Evolutionary conservation across 441 rosid genomes (phyloP).

Genomic region (Syzygium syzygioides): DNA sequence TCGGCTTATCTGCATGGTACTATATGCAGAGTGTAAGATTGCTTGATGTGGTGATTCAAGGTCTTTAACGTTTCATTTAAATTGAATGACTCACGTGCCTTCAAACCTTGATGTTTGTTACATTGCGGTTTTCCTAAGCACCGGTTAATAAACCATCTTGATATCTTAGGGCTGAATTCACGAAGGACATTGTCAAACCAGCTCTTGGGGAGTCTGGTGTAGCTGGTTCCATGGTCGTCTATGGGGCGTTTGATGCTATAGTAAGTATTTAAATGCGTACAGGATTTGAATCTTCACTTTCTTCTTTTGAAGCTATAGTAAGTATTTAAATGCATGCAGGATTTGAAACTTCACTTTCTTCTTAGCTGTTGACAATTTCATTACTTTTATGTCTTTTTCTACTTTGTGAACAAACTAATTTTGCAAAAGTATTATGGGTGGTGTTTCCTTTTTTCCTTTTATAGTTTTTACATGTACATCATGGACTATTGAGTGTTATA

Average conservation of each 20-base stretch:
- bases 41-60: background rate
- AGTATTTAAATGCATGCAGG: constrained; percentile 19
- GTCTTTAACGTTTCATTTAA: background rate
- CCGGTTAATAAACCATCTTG: background rate
- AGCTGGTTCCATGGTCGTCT: constrained; percentile 90
- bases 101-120: background rate
- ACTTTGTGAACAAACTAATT: background rate
- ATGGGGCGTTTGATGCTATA: constrained; percentile 83
- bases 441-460: background rate
- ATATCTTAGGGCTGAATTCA: constrained; percentile 74
- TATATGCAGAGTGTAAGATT: background rate
- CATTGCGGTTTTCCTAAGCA: background rate
- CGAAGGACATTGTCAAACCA: constrained; percentile 76
- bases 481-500: background rate
- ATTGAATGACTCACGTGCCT: background rate
- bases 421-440: background rate
- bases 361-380: background rate
- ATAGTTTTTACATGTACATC: background rate
- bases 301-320: constrained; percentile 59
- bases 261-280: constrained; percentile 37
- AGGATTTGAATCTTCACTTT: background rate
- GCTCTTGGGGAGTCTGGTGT: constrained; percentile 80
- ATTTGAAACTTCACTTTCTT: background rate
- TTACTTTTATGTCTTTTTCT: background rate
- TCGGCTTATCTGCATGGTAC: background rate